Evolutionary conservation across 164 flowering plant genomes (phyloP).

Genomic region (Stephania yunnanensis): DNA sequence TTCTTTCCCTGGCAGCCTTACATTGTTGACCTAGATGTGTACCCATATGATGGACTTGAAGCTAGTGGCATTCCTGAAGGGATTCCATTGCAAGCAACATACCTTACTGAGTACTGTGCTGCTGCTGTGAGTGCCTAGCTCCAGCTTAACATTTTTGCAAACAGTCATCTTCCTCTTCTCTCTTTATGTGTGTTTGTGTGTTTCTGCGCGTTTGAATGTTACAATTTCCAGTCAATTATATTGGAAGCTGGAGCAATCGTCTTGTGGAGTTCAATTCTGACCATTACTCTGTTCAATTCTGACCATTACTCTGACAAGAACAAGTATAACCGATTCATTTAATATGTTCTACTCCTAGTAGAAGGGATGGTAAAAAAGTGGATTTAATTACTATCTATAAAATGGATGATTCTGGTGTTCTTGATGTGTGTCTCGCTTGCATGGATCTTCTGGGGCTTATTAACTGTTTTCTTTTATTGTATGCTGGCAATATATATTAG

Average conservation of each 20-base stretch:
- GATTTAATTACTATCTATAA: not conserved
- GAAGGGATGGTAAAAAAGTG: not conserved
- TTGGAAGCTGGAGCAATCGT: not conserved
- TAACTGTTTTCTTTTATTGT: not conserved
- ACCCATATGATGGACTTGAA: slow-evolving; percentile 52
- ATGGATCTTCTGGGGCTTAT: not conserved
- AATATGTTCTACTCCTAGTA: not conserved
- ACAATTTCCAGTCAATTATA: not conserved
- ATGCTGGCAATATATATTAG: not conserved
- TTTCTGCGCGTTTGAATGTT: no score
- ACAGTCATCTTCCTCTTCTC: not conserved
- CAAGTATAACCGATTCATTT: not conserved
- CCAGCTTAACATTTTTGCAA: slow-evolving; percentile 1
- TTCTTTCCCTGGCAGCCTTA: slow-evolving; percentile 55
- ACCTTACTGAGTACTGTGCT: slow-evolving; percentile 73
- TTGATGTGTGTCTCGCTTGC: not conserved
- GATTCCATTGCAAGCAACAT: slow-evolving; percentile 70
- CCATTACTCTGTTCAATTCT: not conserved
- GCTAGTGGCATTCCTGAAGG: slow-evolving; percentile 67
- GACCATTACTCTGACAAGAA: not conserved
- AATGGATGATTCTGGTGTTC: not conserved
- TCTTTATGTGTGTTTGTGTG: no score
- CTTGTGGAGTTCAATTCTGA: not conserved
- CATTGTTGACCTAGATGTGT: slow-evolving; percentile 32
- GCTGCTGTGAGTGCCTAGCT: slow-evolving; percentile 52